Evolutionary conservation across 1,284 basidiomycete genomes (phyloP), one percentile per base, ranked within the genome.

Genomic region (Cryptococcus sp.): DNA sequence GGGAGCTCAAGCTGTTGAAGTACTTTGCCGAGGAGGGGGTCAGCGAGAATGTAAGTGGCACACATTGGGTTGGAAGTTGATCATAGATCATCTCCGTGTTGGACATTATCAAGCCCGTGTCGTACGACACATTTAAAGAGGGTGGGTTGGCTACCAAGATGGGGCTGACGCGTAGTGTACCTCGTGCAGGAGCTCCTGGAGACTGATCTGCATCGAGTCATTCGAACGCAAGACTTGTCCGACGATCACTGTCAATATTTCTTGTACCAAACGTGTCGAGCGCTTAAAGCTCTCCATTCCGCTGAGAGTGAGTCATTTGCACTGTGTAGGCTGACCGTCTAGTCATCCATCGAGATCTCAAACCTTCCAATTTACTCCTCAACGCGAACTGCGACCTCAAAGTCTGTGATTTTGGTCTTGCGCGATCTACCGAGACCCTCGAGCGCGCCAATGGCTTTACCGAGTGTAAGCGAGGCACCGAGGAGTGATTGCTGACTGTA

Each of bases 301-400:
- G 91, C 93, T 21, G 88, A 92, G 69, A 71, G 71, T 72, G 38
- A 51, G 69, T 59, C 22, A 31, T 34, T 50, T 22, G 4, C 16
- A 34, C 36, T 14, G 11, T 24, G 22, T n/a, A 11, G 2, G 4
- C 23, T 26, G 12, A n/a, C 21, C 35, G 4, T 34, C 18, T 53
- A 72, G 90, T 97, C 57, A 86, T 95, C 59, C 92, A 97, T 69
- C 85, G 93, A 51, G 92, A 97, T 72, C 81, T 97, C 58, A 97
- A 97, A 73, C 92, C 92, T 0, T 92, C 90, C 28, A 97, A 97
- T 64, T 78, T 95, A 7, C 81, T 95, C n/a, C 78, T 97, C 47
- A 95, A 95, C 64, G 89, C 90, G 54, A 94, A 97, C 71, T 97
- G 93, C 65, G 93, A 97, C 68, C 81, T 97, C 57, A 95, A 95